Evolutionary conservation across 305 asterid genomes (phyloP).

Genomic region (Solanum hybrid): DNA sequence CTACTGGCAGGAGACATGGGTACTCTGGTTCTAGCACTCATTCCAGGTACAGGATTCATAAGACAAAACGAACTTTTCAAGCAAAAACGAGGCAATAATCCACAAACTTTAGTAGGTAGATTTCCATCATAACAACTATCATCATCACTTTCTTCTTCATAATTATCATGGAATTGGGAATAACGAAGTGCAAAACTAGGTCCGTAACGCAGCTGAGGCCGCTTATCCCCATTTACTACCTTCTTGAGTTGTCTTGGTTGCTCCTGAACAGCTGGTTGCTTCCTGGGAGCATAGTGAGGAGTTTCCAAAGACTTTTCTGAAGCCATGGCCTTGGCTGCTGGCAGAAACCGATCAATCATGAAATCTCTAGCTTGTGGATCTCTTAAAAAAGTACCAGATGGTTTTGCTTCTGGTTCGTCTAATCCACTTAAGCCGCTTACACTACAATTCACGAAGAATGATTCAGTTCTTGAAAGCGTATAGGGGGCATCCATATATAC

Average conservation of each 20-base stretch:
- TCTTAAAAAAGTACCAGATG: slow-evolving; percentile 12
- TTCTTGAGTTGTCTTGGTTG: slow-evolving; percentile 29
- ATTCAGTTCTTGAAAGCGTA: slow-evolving; percentile 59
- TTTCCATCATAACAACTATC: slow-evolving; percentile 30
- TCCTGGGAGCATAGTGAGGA: slow-evolving; percentile 49
- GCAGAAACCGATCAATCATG: slow-evolving; percentile 85
- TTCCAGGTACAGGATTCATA: slow-evolving; percentile 45
- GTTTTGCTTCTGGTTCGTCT: slow-evolving; percentile 32
- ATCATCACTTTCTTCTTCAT: slow-evolving; percentile 42
- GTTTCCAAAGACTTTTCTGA: slow-evolving; percentile 60
- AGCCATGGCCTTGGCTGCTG: slow-evolving; percentile 89
- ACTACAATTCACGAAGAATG: slow-evolving; percentile 66
- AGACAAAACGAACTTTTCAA: slow-evolving; percentile 36
- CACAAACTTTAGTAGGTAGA: slow-evolving; percentile 34
- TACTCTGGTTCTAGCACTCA: slow-evolving; percentile 36
- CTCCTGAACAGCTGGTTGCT: slow-evolving; percentile 30
- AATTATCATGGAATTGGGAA: slow-evolving; percentile 26
- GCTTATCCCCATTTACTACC: slow-evolving; percentile 21
- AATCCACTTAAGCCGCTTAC: slow-evolving; percentile 54
- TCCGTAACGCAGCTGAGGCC: slow-evolving; percentile 73
- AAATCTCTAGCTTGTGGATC: slow-evolving; percentile 53
- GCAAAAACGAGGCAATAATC: slow-evolving; percentile 64
- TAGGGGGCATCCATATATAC: slow-evolving; percentile 64
- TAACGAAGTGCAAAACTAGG: slow-evolving; percentile 62
- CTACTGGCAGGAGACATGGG: slow-evolving; percentile 35